Percentiles rank a stretch among this genome's conserved stretches.
Evolutionary conservation across 2,329 filamentous ascomycete genomes (phyloP).

Genomic region (Colletotrichum higginsianum): DNA sequence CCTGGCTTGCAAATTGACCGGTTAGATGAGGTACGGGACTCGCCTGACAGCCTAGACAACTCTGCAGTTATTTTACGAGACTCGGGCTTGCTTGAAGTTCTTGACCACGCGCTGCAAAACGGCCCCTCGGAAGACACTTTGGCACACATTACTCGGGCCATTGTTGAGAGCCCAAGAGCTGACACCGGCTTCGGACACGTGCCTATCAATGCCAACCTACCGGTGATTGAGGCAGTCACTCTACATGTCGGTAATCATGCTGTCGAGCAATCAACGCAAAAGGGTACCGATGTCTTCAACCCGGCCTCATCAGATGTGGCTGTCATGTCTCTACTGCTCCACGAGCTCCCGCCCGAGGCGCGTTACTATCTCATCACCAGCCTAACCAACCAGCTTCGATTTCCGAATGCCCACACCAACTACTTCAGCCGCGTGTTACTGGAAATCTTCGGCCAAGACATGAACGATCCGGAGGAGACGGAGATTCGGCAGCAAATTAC

Average conservation of each 20-base stretch:
- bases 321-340: slow-evolving; percentile 82
- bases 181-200: slow-evolving; percentile 77
- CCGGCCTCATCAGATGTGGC: slow-evolving; percentile 77
- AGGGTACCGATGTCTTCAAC: slow-evolving; percentile 76
- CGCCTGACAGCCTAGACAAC: slow-evolving; percentile 77
- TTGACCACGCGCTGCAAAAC: slow-evolving; percentile 71
- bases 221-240: slow-evolving; percentile 86
- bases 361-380: slow-evolving; percentile 88
- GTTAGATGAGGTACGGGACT: slow-evolving; percentile 80
- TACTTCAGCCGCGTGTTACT: slow-evolving; percentile 92
- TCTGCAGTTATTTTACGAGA: slow-evolving; percentile 68
- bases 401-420: slow-evolving; percentile 89
- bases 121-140: slow-evolving; percentile 81
- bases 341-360: slow-evolving; percentile 81
- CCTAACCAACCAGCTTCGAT: slow-evolving; percentile 93
- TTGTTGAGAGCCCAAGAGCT: slow-evolving; percentile 72
- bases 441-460: slow-evolving; percentile 86
- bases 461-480: slow-evolving; percentile 79
- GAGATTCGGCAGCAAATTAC: slow-evolving; percentile 93
- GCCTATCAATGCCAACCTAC: slow-evolving; percentile 77
- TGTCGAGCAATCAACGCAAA: slow-evolving; percentile 70
- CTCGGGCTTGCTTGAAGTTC: slow-evolving; percentile 70
- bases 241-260: slow-evolving; percentile 85
- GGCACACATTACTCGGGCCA: slow-evolving; percentile 81
- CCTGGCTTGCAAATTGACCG: slow-evolving; percentile 82